Conservation (phyloP, 1,139 yeast species). For the Protomyces macrosporus region DNA sequence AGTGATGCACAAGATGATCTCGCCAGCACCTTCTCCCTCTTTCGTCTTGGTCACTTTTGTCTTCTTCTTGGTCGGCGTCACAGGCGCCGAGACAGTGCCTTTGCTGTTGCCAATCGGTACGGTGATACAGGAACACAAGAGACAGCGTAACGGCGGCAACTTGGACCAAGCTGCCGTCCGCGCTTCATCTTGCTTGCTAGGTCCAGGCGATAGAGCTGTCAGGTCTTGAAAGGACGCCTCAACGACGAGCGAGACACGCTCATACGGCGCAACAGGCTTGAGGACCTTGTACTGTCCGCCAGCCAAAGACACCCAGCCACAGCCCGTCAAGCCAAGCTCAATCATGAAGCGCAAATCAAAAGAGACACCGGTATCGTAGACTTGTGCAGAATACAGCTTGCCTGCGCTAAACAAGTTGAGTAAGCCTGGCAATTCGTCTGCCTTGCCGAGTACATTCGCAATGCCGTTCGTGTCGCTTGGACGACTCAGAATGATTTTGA, state of each 20-base stretch:
- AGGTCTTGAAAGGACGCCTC: slow-evolving; percentile 1
- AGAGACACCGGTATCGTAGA: slow-evolving; percentile 19
- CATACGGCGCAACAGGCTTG: not conserved
- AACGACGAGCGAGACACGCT: not conserved
- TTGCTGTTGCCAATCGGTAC: not conserved
- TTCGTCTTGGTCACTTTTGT: slow-evolving; percentile 2
- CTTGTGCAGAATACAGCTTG: slow-evolving; percentile 15
- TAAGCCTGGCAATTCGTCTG: slow-evolving; percentile 16
- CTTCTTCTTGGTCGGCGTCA: not conserved
- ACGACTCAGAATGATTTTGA: slow-evolving; percentile 1
- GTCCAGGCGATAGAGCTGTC: slow-evolving; percentile 6
- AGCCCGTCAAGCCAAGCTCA: slow-evolving; percentile 14
- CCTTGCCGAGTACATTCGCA: slow-evolving; percentile 16
- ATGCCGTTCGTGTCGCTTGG: slow-evolving; percentile 5
- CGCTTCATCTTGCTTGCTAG: slow-evolving; percentile 12
- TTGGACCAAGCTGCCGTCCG: slow-evolving; percentile 9
- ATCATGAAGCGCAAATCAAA: slow-evolving; percentile 15
- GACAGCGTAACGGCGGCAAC: slow-evolving; percentile 12
- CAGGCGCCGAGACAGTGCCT: not conserved
- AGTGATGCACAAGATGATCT: not conserved
- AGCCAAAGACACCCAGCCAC: slow-evolving; percentile 13
- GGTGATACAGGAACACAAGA: not conserved
- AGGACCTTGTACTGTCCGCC: not conserved
- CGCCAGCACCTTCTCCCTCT: not conserved
- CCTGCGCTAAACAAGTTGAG: slow-evolving; percentile 11